These are phyloP conservation scores for Carex littledalei DNA, from an alignment of 176 grass and related monocot genomes.

Conservation along the genomic window DNA sequence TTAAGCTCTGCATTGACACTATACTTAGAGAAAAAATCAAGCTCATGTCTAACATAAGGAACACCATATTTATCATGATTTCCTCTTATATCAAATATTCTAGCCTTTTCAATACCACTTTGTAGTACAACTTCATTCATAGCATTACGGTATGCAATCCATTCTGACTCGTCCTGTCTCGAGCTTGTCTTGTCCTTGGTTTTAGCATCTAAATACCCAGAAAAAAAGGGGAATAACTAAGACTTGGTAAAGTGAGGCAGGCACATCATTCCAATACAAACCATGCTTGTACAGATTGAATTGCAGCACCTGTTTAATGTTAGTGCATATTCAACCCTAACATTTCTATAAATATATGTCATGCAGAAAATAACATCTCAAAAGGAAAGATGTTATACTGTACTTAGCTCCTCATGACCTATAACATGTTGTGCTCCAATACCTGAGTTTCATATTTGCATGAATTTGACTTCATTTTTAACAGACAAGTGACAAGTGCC, in stretches of 20 bases:
- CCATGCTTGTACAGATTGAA: neutral
- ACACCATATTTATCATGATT: constrained; percentile 99
- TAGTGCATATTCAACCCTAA: neutral
- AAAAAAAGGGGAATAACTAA: neutral
- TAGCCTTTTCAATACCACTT: constrained; percentile 46
- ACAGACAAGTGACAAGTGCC: neutral
- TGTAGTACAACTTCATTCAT: constrained; percentile 51
- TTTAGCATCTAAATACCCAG: constrained; percentile 63
- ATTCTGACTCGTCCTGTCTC: constrained; percentile 72
- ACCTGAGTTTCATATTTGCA: neutral
- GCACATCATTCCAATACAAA: neutral
- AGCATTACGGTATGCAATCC: constrained; percentile 57
- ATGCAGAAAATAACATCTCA: neutral
- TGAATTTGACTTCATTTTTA: neutral
- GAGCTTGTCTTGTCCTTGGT: constrained; percentile 58
- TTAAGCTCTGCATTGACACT: constrained; percentile 61
- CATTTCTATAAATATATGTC: neutral
- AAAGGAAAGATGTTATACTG: neutral
- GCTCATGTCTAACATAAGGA: constrained; percentile 48
- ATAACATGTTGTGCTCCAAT: neutral
- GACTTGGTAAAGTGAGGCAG: constrained; percentile 1
- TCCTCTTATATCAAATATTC: constrained; percentile 95
- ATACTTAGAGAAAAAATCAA: constrained; percentile 79
- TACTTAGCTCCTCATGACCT: neutral
- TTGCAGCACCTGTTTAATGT: neutral